Conservation (phyloP, 805 yeast genomes). For the Saccharomycopsis fermentans region DNA sequence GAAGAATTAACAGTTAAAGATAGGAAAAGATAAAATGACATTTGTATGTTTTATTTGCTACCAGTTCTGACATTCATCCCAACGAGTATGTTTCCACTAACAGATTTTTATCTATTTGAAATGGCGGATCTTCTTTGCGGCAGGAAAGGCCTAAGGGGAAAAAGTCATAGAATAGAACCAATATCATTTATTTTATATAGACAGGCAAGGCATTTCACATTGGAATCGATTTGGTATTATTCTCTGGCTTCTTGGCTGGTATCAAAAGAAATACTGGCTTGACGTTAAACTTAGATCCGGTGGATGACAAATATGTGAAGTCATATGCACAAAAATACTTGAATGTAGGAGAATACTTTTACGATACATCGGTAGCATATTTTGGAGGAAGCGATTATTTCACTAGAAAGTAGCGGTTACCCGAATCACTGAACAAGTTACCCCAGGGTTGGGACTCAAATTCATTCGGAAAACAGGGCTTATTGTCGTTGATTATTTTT, state of each 20-base stretch:
- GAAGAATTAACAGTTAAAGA: not conserved
- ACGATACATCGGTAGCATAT: conserved; percentile 60
- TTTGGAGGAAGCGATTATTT: conserved; percentile 70
- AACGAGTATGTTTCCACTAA: too few relatives aligned
- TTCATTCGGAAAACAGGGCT: too few relatives aligned
- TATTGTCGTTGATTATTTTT: not conserved
- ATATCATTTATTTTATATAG: not conserved
- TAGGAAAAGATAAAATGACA: not conserved
- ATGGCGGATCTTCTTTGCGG: too few relatives aligned
- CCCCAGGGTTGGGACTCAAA: too few relatives aligned
- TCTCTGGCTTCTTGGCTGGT: conserved; percentile 64
- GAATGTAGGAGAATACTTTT: conserved; percentile 74
- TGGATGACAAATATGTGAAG: conserved; percentile 37
- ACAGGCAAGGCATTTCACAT: conserved; percentile 21
- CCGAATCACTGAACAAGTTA: too few relatives aligned
- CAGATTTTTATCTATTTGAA: too few relatives aligned
- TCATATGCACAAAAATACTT: conserved; percentile 56
- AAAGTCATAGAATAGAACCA: not conserved
- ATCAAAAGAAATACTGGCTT: conserved; percentile 65
- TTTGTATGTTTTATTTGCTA: too few relatives aligned
- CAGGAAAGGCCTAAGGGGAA: not conserved
- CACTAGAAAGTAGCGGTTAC: conserved; percentile 35
- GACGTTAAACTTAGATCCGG: conserved; percentile 38
- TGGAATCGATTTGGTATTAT: conserved; percentile 44
- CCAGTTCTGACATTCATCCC: too few relatives aligned